Conservation (phyloP, 768 basidiomycete species). For the Filobasidium floriforme region DNA sequence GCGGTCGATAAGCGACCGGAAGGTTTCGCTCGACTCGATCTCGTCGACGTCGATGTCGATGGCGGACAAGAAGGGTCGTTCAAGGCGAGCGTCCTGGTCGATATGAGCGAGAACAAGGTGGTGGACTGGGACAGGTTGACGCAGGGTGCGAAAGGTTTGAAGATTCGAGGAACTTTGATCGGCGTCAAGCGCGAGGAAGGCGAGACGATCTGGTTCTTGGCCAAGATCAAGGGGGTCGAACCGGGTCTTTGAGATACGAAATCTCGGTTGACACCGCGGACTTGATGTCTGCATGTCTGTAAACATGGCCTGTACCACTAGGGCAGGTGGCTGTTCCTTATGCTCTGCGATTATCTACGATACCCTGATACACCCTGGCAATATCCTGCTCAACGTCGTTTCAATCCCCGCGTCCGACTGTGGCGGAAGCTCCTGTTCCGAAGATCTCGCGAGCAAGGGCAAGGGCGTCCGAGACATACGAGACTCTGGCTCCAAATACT, state of each 20-base stretch:
- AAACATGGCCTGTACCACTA: no score
- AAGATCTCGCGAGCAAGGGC: no score
- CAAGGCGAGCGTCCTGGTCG: neutral
- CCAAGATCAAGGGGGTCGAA: conserved; percentile 1
- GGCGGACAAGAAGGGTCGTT: neutral
- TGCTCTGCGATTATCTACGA: no score
- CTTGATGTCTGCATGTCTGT: no score
- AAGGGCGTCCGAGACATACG: no score
- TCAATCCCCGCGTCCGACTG: no score
- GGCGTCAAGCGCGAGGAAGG: neutral
- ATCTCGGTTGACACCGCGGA: no score
- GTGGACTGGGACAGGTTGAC: neutral
- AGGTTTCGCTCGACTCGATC: neutral
- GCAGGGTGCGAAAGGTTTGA: neutral
- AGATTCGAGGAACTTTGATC: neutral
- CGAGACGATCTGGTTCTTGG: conserved; percentile 2
- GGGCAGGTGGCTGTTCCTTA: no score
- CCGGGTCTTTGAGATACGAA: neutral
- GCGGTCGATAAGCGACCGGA: neutral
- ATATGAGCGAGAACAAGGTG: neutral
- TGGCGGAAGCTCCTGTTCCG: no score
- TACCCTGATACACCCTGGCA: no score
- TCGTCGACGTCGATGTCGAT: neutral
- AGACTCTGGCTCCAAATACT: no score
- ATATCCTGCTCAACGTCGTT: no score